Evolutionary conservation across 192 early-diverging fungal species (phyloP).

Genomic region (Phlyctochytrium arcticum): DNA sequence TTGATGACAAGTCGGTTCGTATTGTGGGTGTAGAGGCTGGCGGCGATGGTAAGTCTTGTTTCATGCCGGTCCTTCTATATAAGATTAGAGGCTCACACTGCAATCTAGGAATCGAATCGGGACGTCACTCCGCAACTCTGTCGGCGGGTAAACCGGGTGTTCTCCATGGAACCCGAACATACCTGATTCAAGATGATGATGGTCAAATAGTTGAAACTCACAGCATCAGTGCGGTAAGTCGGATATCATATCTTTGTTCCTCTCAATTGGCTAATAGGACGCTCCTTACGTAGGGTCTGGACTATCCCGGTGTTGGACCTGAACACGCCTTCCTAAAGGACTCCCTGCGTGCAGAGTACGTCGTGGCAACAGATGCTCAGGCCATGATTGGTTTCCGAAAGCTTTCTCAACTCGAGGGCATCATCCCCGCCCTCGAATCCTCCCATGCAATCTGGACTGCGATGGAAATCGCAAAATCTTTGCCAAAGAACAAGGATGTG

Average conservation of each 20-base stretch:
- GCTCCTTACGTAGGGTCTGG: conserved; percentile 64
- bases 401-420: conserved; percentile 59
- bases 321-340: conserved; percentile 93
- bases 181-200: conserved; percentile 87
- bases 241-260: neutral
- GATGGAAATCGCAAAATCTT: conserved; percentile 67
- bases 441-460: conserved; percentile 87
- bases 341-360: conserved; percentile 75
- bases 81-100: neutral
- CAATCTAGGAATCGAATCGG: conserved; percentile 58
- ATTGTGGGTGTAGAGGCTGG: conserved; percentile 95
- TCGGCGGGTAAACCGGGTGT: conserved; percentile 83
- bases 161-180: conserved; percentile 93
- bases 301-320: conserved; percentile 97
- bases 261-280: neutral
- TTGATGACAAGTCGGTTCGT: conserved; percentile 76
- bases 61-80: neutral
- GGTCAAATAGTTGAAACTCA: conserved; percentile 98
- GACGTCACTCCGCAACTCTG: conserved; percentile 86
- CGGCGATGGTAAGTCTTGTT: conserved; percentile 65
- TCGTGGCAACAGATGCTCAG: conserved; percentile 74
- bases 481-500: conserved; percentile 73
- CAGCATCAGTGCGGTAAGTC: conserved; percentile 75
- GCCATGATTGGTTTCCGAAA: conserved; percentile 75
- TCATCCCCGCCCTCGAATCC: conserved; percentile 95